phyloP scores from a whole-genome alignment of 441 rosid species.

The Bocquillonia castaneifolia region DNA sequence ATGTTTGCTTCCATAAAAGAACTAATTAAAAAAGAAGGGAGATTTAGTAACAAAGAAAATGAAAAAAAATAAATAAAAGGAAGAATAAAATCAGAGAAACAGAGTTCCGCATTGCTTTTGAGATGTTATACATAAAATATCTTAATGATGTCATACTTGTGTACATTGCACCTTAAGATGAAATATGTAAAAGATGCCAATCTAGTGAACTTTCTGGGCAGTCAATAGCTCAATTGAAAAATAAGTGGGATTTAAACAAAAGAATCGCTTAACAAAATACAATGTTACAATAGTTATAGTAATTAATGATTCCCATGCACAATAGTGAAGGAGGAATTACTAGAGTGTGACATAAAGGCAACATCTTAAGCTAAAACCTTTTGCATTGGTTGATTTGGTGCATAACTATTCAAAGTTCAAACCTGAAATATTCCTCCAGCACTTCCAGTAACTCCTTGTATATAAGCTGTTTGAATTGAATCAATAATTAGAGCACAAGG shows the following conservation, averaged over 20 bases:
- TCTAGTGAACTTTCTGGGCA: conserved; percentile 43
- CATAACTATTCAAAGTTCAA: conserved; percentile 26
- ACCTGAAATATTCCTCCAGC: conserved; percentile 65
- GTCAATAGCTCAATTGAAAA: conserved; percentile 44
- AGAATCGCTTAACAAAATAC: background rate
- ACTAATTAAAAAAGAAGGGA: background rate
- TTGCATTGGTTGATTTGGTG: background rate
- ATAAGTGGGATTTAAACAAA: background rate
- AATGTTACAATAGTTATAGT: background rate
- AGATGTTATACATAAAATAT: too few relatives aligned
- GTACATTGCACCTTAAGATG: too few relatives aligned
- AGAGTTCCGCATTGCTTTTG: too few relatives aligned
- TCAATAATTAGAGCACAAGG: conserved; percentile 76
- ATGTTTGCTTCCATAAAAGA: background rate
- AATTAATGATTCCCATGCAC: background rate
- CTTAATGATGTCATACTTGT: too few relatives aligned
- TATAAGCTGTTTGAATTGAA: conserved; percentile 86
- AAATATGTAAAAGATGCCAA: too few relatives aligned
- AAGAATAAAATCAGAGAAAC: too few relatives aligned
- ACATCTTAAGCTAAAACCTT: background rate
- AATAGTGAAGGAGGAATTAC: background rate
- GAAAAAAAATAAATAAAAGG: too few relatives aligned
- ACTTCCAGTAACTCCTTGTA: conserved; percentile 29
- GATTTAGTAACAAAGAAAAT: too few relatives aligned
- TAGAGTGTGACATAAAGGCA: conserved; percentile 3